Evolutionary conservation across 805 yeast species (phyloP), one percentile per base, ranked within the genome.

Genomic region (Yamadazyma phyllophila): DNA sequence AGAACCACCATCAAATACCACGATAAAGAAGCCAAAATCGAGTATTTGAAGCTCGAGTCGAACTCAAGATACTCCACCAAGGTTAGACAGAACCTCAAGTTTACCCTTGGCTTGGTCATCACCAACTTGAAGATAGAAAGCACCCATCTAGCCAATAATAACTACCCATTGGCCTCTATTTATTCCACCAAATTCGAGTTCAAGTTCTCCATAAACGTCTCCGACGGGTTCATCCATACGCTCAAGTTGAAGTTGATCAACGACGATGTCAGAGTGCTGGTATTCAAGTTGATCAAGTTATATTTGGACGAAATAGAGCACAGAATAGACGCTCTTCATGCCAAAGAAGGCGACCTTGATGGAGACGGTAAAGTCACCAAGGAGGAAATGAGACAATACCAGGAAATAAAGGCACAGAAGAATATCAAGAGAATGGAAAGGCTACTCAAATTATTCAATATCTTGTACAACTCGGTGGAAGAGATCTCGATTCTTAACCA

Each of bases 401-500:
- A 46, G 13, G 40, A 31, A 7, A 36, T 13, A 4, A 17, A 15
- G 33, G 14, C 13, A 12, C 42, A 14, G 9, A 35, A 13, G 33
- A 27, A 17, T 26, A 16, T 14, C 4, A 37, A 39, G 16, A 26
- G 40, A 41, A 13, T 50, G 5, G 51, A 48, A 8, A 48, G 45
- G 29, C 32, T 53, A 11, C 36, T 49, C 16, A 33, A 39, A n/a
- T 9, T 53, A 17, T 61, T 60, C 44, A 51, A 48, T 31, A 53
- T 49, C n/a, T 33, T 66, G 1, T 60, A 63, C 46, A 36, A 54
- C 7, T 45, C 57, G 1, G 36, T 67, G 4, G 50, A 57, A 7
- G 65, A 65, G 29, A 37, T 64, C 2, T 56, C 65, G 7, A 16
- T 68, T 6, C 60, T 62, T 35, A 43, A 62, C 9, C 67, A 65